Percentiles rank a stretch among this genome's conserved stretches.
Conservation (phyloP, 177 flowering plant genomes). For the Vitis hybrid region DNA sequence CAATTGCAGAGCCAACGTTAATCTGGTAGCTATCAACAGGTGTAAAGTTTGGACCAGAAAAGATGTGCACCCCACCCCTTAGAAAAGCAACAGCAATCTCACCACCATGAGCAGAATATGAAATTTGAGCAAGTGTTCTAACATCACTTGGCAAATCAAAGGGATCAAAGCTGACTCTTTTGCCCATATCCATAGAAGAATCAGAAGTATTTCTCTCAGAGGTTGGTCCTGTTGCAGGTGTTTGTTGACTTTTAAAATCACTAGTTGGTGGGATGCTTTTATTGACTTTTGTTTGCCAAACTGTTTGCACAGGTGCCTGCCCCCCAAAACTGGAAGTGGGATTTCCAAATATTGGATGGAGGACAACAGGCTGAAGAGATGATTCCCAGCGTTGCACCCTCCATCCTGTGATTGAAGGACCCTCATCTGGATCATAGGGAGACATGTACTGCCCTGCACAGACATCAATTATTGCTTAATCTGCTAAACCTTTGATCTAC, state of each 20-base stretch:
- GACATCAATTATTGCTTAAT: background rate
- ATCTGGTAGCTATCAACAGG: constrained; percentile 87
- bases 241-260: constrained; percentile 54
- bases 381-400: constrained; percentile 99
- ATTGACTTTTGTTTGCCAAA: constrained; percentile 91
- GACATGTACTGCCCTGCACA: constrained; percentile 98
- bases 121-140: constrained; percentile 86
- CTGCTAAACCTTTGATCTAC: too few species aligned
- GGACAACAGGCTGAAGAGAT: constrained; percentile 90
- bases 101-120: constrained; percentile 96
- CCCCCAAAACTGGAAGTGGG: constrained; percentile 87
- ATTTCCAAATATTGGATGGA: constrained; percentile 93
- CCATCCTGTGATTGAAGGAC: constrained; percentile 98
- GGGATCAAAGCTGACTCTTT: constrained; percentile 76
- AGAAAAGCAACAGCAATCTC: constrained; percentile 96
- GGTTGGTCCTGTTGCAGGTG: constrained; percentile 33
- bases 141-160: constrained; percentile 96
- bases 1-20: constrained; percentile 86
- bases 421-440: constrained; percentile 99
- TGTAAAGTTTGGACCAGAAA: constrained; percentile 85
- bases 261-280: constrained; percentile 74
- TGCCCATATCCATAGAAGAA: constrained; percentile 44
- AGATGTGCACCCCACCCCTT: constrained; percentile 87
- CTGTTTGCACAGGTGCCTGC: constrained; percentile 96
- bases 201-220: constrained; percentile 50